A percentile compares a stretch with the other conserved stretches of the same genome.
These are phyloP conservation scores for Tricholoma terreum DNA, from an alignment of 768 basidiomycete genomes.

Conservation along the genomic window DNA sequence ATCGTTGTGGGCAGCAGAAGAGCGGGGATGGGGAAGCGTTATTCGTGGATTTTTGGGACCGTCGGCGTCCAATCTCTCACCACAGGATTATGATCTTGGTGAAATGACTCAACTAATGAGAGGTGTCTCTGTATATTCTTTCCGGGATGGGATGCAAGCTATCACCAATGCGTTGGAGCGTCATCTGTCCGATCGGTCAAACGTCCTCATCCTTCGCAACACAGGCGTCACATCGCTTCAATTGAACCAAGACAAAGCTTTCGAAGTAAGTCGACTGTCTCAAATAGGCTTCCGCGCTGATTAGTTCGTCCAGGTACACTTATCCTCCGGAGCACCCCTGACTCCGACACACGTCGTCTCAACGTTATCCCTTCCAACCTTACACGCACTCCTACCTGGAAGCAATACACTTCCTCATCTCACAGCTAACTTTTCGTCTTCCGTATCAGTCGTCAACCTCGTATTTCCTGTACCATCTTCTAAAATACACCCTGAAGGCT, in stretches of 20 bases:
- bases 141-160: constrained; percentile 70
- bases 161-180: constrained; percentile 56
- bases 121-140: constrained; percentile 74
- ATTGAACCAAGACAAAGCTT: constrained; percentile 29
- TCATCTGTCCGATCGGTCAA: constrained; percentile 42
- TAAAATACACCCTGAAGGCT: constrained; percentile 76
- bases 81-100: constrained; percentile 46
- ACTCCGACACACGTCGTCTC: constrained; percentile 71
- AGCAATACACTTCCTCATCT: constrained; percentile 56
- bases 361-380: constrained; percentile 61
- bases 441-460: constrained; percentile 86
- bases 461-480: constrained; percentile 60
- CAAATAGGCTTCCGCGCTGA: not conserved
- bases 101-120: constrained; percentile 46
- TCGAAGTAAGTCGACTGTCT: constrained; percentile 41
- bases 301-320: not conserved
- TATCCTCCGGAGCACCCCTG: constrained; percentile 22
- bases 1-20: constrained; percentile 65
- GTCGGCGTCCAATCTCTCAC: not conserved
- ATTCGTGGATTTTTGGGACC: constrained; percentile 49
- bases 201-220: constrained; percentile 55
- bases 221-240: constrained; percentile 37
- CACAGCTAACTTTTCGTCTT: constrained; percentile 64
- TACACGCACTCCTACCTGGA: constrained; percentile 42
- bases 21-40: constrained; percentile 66